Evolutionary conservation across 495 filamentous ascomycete genomes (phyloP).

Genomic region (Aspergillus baeticus): DNA sequence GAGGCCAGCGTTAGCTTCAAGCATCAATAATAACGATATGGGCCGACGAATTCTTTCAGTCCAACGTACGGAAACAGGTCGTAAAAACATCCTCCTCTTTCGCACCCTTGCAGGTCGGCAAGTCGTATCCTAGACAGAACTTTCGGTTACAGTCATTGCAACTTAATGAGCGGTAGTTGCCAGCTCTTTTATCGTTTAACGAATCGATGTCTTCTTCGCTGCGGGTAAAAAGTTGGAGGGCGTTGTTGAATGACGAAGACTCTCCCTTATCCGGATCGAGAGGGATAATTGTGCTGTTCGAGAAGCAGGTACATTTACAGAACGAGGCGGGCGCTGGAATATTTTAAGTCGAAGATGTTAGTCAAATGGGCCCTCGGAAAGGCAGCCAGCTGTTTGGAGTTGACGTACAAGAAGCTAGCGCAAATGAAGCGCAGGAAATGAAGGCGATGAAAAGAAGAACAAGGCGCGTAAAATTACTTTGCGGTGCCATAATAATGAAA

Average conservation of each 20-base stretch:
- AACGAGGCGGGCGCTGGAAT: constrained; percentile 68
- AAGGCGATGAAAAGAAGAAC: constrained; percentile 23
- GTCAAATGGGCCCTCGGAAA: neutral
- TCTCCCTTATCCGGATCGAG: constrained; percentile 32
- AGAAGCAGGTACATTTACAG: constrained; percentile 97
- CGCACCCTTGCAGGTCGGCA: constrained; percentile 84
- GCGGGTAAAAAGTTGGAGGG: constrained; percentile 26
- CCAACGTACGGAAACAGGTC: constrained; percentile 76
- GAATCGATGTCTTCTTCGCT: constrained; percentile 17
- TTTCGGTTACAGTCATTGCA: constrained; percentile 89
- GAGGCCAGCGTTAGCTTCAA: constrained; percentile 11
- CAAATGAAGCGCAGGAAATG: constrained; percentile 26
- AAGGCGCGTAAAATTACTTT: constrained; percentile 10
- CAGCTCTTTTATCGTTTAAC: constrained; percentile 19
- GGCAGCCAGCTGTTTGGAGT: neutral
- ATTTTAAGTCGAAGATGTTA: constrained; percentile 12
- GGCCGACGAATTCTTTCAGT: neutral
- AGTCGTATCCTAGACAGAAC: constrained; percentile 81
- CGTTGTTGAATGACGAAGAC: constrained; percentile 23
- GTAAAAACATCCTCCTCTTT: constrained; percentile 85
- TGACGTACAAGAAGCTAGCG: constrained; percentile 29
- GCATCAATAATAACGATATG: neutral
- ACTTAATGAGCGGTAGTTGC: constrained; percentile 43
- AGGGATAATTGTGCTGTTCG: constrained; percentile 85
- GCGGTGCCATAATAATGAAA: constrained; percentile 12